A percentile compares a stretch with the other conserved stretches of the same genome.
Conservation (phyloP, 1,139 yeast genomes). For the Hansenula lynferdii region DNA sequence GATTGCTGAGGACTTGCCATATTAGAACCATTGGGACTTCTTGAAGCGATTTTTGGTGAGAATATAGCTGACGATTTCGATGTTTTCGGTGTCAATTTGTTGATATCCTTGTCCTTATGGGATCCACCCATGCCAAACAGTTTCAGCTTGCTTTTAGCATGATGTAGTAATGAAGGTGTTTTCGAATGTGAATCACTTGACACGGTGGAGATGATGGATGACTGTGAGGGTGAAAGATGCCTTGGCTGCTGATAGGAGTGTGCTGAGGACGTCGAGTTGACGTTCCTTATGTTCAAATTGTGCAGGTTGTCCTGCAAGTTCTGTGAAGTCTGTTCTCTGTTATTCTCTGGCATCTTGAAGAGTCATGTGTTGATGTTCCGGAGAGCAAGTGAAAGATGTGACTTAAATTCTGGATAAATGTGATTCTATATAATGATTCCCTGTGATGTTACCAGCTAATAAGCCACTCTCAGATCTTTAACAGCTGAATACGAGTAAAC, state of each 20-base stretch:
- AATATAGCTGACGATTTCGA: constrained; percentile 19
- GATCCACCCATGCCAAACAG: constrained; percentile 9
- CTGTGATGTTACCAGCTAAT: too few relatives aligned
- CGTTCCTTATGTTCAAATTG: constrained; percentile 3
- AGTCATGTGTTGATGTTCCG: neutral
- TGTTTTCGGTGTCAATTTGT: constrained; percentile 20
- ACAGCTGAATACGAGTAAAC: too few relatives aligned
- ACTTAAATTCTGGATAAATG: too few relatives aligned
- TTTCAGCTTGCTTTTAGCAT: constrained; percentile 1
- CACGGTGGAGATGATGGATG: neutral
- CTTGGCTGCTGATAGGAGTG: neutral
- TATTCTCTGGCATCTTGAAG: neutral
- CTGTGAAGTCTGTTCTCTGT: too few relatives aligned
- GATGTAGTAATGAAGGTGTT: neutral
- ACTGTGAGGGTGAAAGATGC: neutral
- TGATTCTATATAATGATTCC: too few relatives aligned
- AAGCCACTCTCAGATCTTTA: too few relatives aligned
- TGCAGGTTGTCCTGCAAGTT: neutral
- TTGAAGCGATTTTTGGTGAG: constrained; percentile 16
- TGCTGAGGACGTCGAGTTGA: neutral
- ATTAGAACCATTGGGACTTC: constrained; percentile 15
- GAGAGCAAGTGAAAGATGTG: too few relatives aligned
- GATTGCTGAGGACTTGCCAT: constrained; percentile 14
- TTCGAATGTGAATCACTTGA: constrained; percentile 2
- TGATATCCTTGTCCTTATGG: constrained; percentile 3